Conservation (phyloP, 2,329 filamentous ascomycete genomes). For the Penicillium brasilianum region DNA sequence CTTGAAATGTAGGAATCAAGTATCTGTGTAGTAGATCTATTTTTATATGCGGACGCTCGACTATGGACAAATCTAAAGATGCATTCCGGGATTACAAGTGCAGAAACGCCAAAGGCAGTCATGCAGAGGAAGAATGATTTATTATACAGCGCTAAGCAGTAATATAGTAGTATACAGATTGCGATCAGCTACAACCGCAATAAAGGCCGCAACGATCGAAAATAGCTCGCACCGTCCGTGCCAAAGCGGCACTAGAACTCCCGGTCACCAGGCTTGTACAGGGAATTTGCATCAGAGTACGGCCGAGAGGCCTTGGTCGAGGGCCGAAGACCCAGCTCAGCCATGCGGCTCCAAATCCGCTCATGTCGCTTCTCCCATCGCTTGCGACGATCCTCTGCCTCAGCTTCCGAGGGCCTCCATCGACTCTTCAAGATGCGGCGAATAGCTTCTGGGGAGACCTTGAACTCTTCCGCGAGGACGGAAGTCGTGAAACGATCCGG, state of each 20-base stretch:
- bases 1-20: neutral
- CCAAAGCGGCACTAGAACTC: conserved; percentile 1
- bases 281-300: conserved; percentile 32
- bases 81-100: neutral
- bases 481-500: conserved; percentile 77
- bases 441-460: conserved; percentile 85
- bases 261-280: conserved; percentile 33
- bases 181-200: too few species aligned
- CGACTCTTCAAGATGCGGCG: conserved; percentile 76
- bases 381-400: conserved; percentile 46
- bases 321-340: conserved; percentile 61
- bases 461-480: conserved; percentile 76
- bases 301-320: conserved; percentile 50
- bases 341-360: conserved; percentile 53
- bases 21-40: neutral
- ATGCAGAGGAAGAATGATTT: neutral
- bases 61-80: neutral
- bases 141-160: conserved; percentile 1
- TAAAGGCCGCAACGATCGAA: neutral
- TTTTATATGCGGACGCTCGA: neutral
- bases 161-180: conserved; percentile 1
- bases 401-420: conserved; percentile 49
- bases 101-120: neutral
- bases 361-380: conserved; percentile 53
- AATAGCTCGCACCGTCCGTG: neutral